Evolutionary conservation across 2,329 filamentous ascomycete species (phyloP).

Genomic region (Beauveria asiatica): DNA sequence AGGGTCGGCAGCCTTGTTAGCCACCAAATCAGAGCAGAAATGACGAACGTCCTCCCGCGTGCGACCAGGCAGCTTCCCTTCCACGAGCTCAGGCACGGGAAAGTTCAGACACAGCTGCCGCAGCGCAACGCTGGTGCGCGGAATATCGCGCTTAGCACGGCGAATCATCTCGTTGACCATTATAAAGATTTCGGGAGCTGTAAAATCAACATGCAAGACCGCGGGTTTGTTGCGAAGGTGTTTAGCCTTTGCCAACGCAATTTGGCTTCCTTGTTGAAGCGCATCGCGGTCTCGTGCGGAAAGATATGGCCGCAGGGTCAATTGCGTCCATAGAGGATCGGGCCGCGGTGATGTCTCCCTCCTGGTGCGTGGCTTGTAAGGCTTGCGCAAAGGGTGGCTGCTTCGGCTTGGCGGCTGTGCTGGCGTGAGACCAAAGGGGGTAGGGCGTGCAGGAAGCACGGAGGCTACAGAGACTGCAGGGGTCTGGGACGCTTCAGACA

Average conservation of each 20-base stretch:
- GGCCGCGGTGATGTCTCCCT: not conserved
- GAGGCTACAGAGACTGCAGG: not conserved
- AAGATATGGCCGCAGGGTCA: not conserved
- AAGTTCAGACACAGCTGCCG: constrained; percentile 14
- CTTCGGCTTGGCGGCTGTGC: not conserved
- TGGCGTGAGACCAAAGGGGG: not conserved
- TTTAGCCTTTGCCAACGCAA: not conserved
- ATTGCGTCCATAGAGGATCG: not conserved
- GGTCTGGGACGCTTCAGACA: too few species aligned
- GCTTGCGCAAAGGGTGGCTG: not conserved
- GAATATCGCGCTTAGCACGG: constrained; percentile 11
- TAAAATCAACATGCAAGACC: constrained; percentile 40
- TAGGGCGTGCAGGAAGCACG: not conserved
- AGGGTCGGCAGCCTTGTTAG: constrained; percentile 13
- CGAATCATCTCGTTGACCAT: constrained; percentile 18
- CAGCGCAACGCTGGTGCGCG: constrained; percentile 14
- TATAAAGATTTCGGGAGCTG: constrained; percentile 26
- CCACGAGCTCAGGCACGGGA: constrained; percentile 19
- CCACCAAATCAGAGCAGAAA: constrained; percentile 24
- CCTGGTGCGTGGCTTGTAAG: not conserved
- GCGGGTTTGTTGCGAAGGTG: not conserved
- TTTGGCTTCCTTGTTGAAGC: not conserved
- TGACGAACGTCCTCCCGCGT: constrained; percentile 21
- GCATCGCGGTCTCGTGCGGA: not conserved
- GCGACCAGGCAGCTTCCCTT: constrained; percentile 17